Conservation (phyloP, 106 monocot species). For the Hemerocallis citrina region DNA sequence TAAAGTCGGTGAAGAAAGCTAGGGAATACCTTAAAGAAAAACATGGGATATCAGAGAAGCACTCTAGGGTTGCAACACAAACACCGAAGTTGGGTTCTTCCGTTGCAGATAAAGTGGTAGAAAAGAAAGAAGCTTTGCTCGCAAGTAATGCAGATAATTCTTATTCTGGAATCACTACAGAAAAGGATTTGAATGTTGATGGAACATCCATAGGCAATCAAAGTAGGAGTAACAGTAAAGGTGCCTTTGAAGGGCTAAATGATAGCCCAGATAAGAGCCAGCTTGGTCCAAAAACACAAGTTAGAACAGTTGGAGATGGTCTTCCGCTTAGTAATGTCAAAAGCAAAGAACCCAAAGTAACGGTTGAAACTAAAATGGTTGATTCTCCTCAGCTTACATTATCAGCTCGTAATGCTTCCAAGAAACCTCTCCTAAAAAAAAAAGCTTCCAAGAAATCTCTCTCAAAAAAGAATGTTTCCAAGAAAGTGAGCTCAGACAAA, state of each 20-base stretch:
- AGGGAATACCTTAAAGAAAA: conserved; percentile 50
- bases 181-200: conserved; percentile 1
- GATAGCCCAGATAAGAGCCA: neutral
- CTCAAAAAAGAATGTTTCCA: neutral
- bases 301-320: conserved; percentile 4
- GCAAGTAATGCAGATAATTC: neutral
- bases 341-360: neutral
- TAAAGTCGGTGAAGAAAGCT: conserved; percentile 60
- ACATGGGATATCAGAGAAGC: neutral
- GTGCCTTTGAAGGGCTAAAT: neutral
- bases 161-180: neutral
- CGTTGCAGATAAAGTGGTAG: neutral
- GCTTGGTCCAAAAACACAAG: conserved; percentile 1
- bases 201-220: conserved; percentile 1
- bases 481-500: neutral
- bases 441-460: neutral
- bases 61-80: neutral
- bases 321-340: neutral
- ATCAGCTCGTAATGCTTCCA: neutral
- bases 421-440: conserved; percentile 2
- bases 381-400: neutral
- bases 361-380: neutral
- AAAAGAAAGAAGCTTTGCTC: neutral
- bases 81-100: neutral
- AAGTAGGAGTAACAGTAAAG: neutral